These are phyloP conservation scores for Russula abietina DNA, from an alignment of 768 basidiomycete genomes.

Conservation along the genomic window DNA sequence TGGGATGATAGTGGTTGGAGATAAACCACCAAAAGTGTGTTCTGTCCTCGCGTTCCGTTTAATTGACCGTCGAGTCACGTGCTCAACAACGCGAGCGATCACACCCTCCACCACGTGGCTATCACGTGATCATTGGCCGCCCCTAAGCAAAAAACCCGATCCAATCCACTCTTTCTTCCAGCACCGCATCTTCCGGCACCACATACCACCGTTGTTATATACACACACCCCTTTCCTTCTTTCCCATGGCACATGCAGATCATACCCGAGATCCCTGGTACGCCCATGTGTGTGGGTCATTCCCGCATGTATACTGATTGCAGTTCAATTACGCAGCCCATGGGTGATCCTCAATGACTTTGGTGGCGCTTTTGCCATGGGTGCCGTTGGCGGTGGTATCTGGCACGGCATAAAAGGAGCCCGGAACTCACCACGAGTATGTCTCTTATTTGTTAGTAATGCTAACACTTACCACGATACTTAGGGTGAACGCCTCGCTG, in stretches of 20 bases:
- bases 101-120: slow-evolving; percentile 6
- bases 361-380: slow-evolving; percentile 97
- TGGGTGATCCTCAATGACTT: slow-evolving; percentile 99
- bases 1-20: slow-evolving; percentile 13
- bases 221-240: slow-evolving; percentile 7
- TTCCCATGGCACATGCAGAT: slow-evolving; percentile 77
- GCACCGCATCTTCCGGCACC: no score
- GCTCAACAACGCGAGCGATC: not conserved
- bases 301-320: slow-evolving; percentile 5
- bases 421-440: slow-evolving; percentile 88
- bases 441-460: slow-evolving; percentile 26
- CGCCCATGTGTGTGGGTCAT: slow-evolving; percentile 22
- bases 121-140: slow-evolving; percentile 8
- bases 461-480: slow-evolving; percentile 1
- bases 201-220: not conserved
- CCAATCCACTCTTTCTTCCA: not conserved
- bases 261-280: slow-evolving; percentile 93
- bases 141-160: slow-evolving; percentile 14
- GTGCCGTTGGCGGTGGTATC: slow-evolving; percentile 93
- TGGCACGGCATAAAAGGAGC: slow-evolving; percentile 99
- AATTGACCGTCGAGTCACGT: slow-evolving; percentile 9
- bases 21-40: not conserved
- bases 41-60: slow-evolving; percentile 15
- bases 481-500: slow-evolving; percentile 90
- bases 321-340: slow-evolving; percentile 55